Base-by-base conservation (phyloP, 108 stramenopile genomes). In the Nitzschia inconspicua region DNA sequence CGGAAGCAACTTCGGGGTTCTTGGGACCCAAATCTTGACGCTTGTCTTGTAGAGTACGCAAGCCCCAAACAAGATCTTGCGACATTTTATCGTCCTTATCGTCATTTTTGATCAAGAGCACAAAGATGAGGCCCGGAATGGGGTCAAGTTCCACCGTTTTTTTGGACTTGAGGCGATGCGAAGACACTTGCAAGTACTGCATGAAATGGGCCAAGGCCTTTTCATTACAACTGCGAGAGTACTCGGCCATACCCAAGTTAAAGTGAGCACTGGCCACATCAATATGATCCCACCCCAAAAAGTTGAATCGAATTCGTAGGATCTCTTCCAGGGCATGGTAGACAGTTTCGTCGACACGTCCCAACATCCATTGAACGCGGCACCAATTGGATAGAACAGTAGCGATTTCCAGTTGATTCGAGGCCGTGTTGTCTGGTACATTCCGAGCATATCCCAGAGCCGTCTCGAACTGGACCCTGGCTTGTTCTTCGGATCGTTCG, bases 91-190 rank as follows among this genome's bases (percentile, higher is more conserved):
- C 78, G 2, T 57, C 50, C 24, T 66, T 66, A 16, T 46, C 50
- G 18, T 79, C 73, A 46, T 79, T 73, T 37, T 79, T 46, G 47
- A 79, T 61, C 6, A 74, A 40, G 8, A 79, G 49, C 5, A 79
- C 22, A 40, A 62, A 63, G 18, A 69, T 65, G 3, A 79, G 60
- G 19, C 55, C 78, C 3, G 63, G 64, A 46, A 70, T 68, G 7
- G 73, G 65, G 44, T 74, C 78, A 2, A 70, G 60, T 19, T 43
- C 35, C 20, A 37, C 13, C 40, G 34, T 36, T 24, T 7, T 41
- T 5, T 28, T 26, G 22, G 26, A 26, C 36, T 64, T 39, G 37
- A 55, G 9, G 34, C 25, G 48, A 22, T 57, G 42, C n/a, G 52
- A 47, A 19, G 49, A 18, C 0, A 68, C 32, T 6, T 42, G 50